Evolutionary conservation across 1,284 basidiomycete species (phyloP).

Genomic region (Heterobasidion occidentale): DNA sequence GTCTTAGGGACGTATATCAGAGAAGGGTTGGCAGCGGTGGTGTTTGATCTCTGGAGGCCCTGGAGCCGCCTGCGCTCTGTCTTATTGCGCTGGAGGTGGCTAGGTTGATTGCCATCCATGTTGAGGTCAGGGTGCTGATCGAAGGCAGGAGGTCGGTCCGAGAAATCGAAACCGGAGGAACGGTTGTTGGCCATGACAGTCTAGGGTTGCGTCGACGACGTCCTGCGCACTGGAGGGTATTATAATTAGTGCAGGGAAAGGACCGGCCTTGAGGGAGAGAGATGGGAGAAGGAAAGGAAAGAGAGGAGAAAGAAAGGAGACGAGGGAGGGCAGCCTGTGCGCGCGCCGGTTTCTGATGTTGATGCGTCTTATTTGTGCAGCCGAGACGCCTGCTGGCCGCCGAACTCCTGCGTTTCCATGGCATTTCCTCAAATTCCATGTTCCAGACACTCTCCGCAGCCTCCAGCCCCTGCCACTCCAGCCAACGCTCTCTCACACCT

Average conservation of each 20-base stretch:
- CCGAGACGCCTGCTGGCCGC: not conserved
- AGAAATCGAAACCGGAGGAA: slow-evolving; percentile 55
- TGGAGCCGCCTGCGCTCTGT: slow-evolving; percentile 72
- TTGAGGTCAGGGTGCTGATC: slow-evolving; percentile 48
- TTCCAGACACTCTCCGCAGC: not conserved
- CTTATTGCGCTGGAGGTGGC: slow-evolving; percentile 67
- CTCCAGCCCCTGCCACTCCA: no score
- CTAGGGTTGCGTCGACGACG: not conserved
- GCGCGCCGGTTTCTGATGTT: not conserved
- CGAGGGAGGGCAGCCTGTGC: not conserved
- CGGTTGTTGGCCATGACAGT: not conserved
- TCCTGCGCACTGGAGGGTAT: slow-evolving; percentile 1
- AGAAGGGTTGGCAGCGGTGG: slow-evolving; percentile 18
- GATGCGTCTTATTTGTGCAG: not conserved
- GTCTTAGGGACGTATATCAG: slow-evolving; percentile 28
- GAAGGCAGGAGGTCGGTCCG: slow-evolving; percentile 46
- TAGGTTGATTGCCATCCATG: slow-evolving; percentile 23
- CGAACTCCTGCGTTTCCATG: not conserved
- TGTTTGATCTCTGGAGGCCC: slow-evolving; percentile 60
- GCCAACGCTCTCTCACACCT: no score
- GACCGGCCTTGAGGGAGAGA: slow-evolving; percentile 4
- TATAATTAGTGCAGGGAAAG: not conserved
- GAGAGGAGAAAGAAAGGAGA: not conserved
- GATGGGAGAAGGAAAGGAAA: slow-evolving; percentile 3
- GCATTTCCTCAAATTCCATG: not conserved